Conservation (phyloP, 2,329 filamentous ascomycete species). For the Rhinocladiella similis region DNA sequence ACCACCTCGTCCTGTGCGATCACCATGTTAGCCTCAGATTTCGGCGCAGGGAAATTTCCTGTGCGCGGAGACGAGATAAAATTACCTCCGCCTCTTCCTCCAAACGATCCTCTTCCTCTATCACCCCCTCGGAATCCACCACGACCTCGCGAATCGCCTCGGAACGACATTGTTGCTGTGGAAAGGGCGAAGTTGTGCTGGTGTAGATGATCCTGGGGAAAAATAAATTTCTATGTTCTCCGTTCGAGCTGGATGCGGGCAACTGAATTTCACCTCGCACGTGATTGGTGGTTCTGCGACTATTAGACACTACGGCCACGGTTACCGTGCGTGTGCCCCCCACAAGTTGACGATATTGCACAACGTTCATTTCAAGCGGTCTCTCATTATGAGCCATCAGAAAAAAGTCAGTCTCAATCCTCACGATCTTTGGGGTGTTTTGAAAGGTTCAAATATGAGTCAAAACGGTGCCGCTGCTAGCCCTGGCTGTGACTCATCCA, state of each 20-base stretch:
- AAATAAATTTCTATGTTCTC: slow-evolving; percentile 21
- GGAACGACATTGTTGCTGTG: slow-evolving; percentile 60
- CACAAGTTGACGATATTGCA: slow-evolving; percentile 14
- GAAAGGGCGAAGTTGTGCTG: slow-evolving; percentile 12
- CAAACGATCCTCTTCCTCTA: slow-evolving; percentile 51
- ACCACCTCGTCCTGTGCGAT: slow-evolving; percentile 53
- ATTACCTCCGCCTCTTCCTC: slow-evolving; percentile 44
- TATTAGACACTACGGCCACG: neutral
- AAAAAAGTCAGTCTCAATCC: slow-evolving; percentile 29
- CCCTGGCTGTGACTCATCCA: slow-evolving; percentile 27
- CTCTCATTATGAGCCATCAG: slow-evolving; percentile 27
- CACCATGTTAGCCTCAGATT: slow-evolving; percentile 16
- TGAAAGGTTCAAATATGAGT: slow-evolving; percentile 25
- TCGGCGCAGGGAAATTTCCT: slow-evolving; percentile 24
- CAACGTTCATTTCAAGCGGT: slow-evolving; percentile 9
- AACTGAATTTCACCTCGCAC: slow-evolving; percentile 14
- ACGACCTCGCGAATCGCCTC: slow-evolving; percentile 56
- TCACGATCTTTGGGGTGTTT: slow-evolving; percentile 29
- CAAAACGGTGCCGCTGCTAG: slow-evolving; percentile 16
- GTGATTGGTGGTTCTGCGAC: slow-evolving; percentile 14
- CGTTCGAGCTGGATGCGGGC: slow-evolving; percentile 16
- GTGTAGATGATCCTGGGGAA: slow-evolving; percentile 8
- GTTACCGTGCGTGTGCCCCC: slow-evolving; percentile 4
- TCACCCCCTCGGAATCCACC: slow-evolving; percentile 53
- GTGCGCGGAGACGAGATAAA: slow-evolving; percentile 30